Conservation (phyloP, 805 yeast species). For the Grigorovia humatica region DNA sequence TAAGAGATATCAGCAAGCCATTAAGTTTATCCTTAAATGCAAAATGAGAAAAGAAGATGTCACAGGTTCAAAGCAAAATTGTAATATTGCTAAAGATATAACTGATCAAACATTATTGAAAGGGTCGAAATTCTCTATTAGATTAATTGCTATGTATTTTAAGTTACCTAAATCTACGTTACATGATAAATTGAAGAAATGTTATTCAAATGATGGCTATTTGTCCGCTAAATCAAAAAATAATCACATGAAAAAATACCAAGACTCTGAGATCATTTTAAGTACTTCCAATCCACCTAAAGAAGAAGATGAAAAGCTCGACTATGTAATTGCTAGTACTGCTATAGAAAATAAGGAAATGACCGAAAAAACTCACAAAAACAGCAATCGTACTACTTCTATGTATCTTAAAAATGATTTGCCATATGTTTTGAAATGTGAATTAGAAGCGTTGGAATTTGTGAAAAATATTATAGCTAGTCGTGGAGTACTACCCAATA, state of each 20-base stretch:
- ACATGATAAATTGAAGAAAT: slow-evolving; percentile 8
- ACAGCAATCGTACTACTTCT: background rate
- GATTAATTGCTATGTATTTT: slow-evolving; percentile 19
- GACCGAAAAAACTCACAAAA: background rate
- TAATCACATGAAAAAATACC: too few species aligned
- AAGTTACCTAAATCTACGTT: slow-evolving; percentile 21
- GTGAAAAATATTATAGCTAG: background rate
- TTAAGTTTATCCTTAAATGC: background rate
- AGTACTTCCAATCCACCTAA: too few species aligned
- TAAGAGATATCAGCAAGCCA: background rate
- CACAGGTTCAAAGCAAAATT: background rate
- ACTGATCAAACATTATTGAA: background rate
- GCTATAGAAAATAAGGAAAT: too few species aligned
- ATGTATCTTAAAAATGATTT: background rate
- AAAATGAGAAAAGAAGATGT: background rate
- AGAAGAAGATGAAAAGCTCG: too few species aligned
- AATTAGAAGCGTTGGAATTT: background rate
- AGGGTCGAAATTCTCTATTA: slow-evolving; percentile 10
- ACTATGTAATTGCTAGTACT: too few species aligned
- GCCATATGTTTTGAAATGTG: background rate
- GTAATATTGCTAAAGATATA: too few species aligned
- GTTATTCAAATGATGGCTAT: background rate
- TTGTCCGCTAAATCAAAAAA: too few species aligned
- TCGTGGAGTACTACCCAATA: background rate
- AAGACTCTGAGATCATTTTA: too few species aligned